A percentile compares a stretch with the other conserved stretches of the same genome.
Evolutionary conservation across 352 stramenopile genomes (phyloP).

Genomic region (Pythium dissotocum): DNA sequence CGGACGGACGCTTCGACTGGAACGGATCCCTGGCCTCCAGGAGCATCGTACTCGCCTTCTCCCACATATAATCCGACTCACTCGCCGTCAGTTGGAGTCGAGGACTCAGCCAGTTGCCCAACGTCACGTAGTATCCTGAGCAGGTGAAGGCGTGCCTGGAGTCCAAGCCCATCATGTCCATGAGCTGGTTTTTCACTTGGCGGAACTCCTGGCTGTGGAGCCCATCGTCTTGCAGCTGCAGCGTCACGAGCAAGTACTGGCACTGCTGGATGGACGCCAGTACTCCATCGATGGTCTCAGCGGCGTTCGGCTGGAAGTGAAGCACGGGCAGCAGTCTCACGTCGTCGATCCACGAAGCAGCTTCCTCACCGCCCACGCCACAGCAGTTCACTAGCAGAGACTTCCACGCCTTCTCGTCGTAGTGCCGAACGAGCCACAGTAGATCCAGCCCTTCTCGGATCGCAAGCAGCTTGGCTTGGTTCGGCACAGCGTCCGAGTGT

Average conservation of each 20-base stretch:
- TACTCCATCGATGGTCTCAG: not conserved
- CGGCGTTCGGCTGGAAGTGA: conserved; percentile 24
- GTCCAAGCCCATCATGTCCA: not conserved
- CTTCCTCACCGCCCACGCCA: conserved; percentile 31
- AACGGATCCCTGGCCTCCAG: not conserved
- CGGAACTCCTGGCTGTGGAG: not conserved
- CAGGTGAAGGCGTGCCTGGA: not conserved
- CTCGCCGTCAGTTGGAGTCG: not conserved
- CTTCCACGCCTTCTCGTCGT: conserved; percentile 40
- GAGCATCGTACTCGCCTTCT: not conserved
- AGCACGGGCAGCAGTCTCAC: conserved; percentile 28
- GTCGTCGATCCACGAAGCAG: conserved; percentile 33
- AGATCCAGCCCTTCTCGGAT: conserved; percentile 40
- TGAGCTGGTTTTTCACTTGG: not conserved
- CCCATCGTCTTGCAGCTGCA: not conserved
- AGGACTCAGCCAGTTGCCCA: conserved; percentile 17
- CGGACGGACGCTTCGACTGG: not conserved
- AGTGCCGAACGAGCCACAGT: conserved; percentile 35
- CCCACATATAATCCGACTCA: conserved; percentile 13
- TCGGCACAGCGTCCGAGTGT: not conserved
- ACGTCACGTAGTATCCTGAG: not conserved
- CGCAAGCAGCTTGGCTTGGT: conserved; percentile 4
- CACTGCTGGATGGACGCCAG: conserved; percentile 10
- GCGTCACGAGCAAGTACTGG: conserved; percentile 5
- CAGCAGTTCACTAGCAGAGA: conserved; percentile 35